A percentile compares a stretch with the other conserved stretches of the same genome.
Evolutionary conservation across 345 rosid species (phyloP).

Genomic region (Eucalyptus pauciflora): DNA sequence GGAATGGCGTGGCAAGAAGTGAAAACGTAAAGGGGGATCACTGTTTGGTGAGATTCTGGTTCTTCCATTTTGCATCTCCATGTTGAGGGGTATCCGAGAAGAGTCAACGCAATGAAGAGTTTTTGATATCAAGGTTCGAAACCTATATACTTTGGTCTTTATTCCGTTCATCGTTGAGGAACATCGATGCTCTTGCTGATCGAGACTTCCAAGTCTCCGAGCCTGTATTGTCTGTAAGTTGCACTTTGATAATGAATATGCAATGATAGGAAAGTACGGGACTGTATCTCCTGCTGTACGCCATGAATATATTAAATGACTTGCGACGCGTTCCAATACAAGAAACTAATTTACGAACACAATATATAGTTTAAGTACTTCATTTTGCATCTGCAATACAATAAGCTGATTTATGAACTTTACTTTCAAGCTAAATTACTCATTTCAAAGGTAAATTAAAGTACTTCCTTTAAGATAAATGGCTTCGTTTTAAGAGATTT

Average conservation of each 20-base stretch:
- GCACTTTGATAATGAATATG: not conserved
- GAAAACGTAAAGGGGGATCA: no score
- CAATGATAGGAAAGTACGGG: no score
- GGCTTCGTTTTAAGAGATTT: not conserved
- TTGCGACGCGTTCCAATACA: no score
- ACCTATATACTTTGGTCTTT: not conserved
- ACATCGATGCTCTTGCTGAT: not conserved
- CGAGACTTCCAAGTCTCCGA: not conserved
- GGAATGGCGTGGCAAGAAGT: no score
- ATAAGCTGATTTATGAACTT: not conserved
- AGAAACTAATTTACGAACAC: not conserved
- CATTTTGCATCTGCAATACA: not conserved
- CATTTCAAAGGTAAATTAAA: not conserved
- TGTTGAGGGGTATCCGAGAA: not conserved
- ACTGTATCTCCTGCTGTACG: accelerated
- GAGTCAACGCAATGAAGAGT: not conserved
- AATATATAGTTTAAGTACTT: not conserved
- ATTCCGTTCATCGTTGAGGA: not conserved
- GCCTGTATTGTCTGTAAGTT: no score
- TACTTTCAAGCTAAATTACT: not conserved
- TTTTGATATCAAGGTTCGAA: not conserved
- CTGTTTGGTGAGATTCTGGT: no score
- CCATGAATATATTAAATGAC: no score
- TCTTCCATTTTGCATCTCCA: no score
- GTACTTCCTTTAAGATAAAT: not conserved